Base-by-base conservation (phyloP, 495 filamentous ascomycete species). In the Parachaetomium inaequale region DNA sequence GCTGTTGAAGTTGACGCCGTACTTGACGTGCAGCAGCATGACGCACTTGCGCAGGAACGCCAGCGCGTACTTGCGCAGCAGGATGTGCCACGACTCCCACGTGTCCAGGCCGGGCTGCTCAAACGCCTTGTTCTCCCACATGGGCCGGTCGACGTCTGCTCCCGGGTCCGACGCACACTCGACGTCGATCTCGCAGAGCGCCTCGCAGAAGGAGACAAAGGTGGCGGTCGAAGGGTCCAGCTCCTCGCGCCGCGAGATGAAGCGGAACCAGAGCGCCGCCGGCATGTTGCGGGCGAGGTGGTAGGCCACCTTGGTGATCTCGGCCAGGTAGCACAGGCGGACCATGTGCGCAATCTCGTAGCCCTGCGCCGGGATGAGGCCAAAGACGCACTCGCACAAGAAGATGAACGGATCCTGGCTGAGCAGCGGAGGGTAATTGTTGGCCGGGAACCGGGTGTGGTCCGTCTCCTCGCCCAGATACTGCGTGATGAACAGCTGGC, bases 291-390 rank as follows among this genome's bases (percentile, higher is more conserved):
- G 72, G 6, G 77, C 79, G 28, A 88, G 63, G 26, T 81, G 72
- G 58, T 78, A 75, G 45, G 82, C 76, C 4, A 91, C 88, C 75
- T 96, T 94, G 46, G 92, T 86, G 46, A 98, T 84, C 75, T 99
- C 93, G 29, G 91, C 90, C 40, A 95, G 81, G 69, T 96, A 97
- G 77, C 94, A 98, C 59, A 97, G 82, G 14, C 89, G 89, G 31
- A 98, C 76, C 17, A 98, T 68, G 75, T 96, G 90, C 61, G 88
- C 84, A 32, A 95, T 85, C 55, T 96, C 87, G 52, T 95, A 80
- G 49, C 83, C 73, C 45, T 77, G 71, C 15, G 75, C 73, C 23
- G 71, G 61, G 23, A 65, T 64, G 15, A 80, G 53, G 12, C 91
- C 82, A 19, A 88, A 85, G 23, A 91, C 87, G 25, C 85, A 82